Percentiles rank a stretch among this genome's conserved stretches.
Evolutionary conservation across 805 yeast genomes (phyloP).

Genomic region (Starmerella sp.): DNA sequence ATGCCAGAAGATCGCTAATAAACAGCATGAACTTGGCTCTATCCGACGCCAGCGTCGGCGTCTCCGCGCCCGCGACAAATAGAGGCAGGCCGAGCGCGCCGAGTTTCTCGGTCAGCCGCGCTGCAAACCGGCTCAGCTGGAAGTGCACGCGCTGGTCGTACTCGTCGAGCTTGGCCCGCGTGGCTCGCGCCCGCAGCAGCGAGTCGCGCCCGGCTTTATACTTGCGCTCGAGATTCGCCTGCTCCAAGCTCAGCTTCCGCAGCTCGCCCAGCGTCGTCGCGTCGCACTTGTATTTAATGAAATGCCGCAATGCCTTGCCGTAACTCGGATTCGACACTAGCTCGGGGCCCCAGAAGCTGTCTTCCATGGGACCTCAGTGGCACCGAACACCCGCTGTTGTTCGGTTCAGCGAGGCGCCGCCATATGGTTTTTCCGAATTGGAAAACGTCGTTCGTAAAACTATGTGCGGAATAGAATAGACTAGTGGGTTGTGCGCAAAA

Average conservation of each 20-base stretch:
- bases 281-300: slow-evolving; percentile 4
- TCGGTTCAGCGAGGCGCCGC: no score
- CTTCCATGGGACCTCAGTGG: background rate
- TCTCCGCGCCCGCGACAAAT: background rate
- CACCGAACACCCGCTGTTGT: no score
- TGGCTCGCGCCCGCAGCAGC: slow-evolving; percentile 7
- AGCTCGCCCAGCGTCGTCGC: background rate
- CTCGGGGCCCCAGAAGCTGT: background rate
- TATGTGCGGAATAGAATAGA: no score
- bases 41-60: background rate
- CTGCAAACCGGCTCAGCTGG: slow-evolving; percentile 4
- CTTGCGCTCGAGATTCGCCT: slow-evolving; percentile 5
- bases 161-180: slow-evolving; percentile 7
- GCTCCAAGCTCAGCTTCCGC: background rate
- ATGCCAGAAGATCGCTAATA: slow-evolving; percentile 4
- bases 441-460: no score
- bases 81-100: slow-evolving; percentile 7
- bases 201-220: slow-evolving; percentile 6
- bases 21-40: slow-evolving; percentile 6
- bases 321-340: background rate
- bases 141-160: slow-evolving; percentile 9
- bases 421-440: no score
- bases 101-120: background rate
- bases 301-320: slow-evolving; percentile 10
- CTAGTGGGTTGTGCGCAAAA: no score